Base-by-base conservation (phyloP, 768 basidiomycete species). In the Tricholomella constricta region DNA sequence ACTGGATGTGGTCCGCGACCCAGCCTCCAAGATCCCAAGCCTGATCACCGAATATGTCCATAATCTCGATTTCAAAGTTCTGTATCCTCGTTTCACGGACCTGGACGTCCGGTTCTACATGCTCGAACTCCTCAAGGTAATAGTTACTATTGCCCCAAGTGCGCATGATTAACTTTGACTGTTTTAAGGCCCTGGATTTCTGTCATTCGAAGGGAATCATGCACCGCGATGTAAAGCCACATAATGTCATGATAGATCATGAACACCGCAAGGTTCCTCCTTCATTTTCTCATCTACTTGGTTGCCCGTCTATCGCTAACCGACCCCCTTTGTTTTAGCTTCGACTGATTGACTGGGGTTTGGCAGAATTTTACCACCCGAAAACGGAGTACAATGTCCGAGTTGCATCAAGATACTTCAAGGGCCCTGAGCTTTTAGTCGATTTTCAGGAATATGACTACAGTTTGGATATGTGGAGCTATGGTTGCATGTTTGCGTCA, bases 171-270 rank as follows among this genome's bases (percentile, higher is more conserved):
- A 41, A 58, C 65, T 45, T 48, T 55, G 37, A 26, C 53, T 38
- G 47, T 45, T 44, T 36, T 54, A 10, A 93, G 91, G 96, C 96
- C 4, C 76, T 98, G 67, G 96, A 98, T 72, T 98, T 86, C 69
- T 98, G 96, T 64, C 96, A 98, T 71, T 98, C 96, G 26, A 94
- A 95, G 63, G 96, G 96, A 8, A 98, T 98, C 69, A 98, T 98
- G 94, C 95, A 98, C 69, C 80, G 96, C 61, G 96, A 98, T 68
- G 96, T 98, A 53, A 98, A 98, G 68, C 96, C 96, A 11, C 94
- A 97, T 73, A 98, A 98, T 71, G 94, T 98, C 49, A 98, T 98
- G 94, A 98, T 98, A 71, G 96, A 98, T 71, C 95, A 98, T 68
- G 94, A 98, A 63, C 90, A 90, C 70, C 86, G 92, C 68, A 92